A percentile compares a stretch with the other conserved stretches of the same genome.
phyloP scores from a whole-genome alignment of 2,329 filamentous ascomycete genomes.

The Fusarium sulawesiense region DNA sequence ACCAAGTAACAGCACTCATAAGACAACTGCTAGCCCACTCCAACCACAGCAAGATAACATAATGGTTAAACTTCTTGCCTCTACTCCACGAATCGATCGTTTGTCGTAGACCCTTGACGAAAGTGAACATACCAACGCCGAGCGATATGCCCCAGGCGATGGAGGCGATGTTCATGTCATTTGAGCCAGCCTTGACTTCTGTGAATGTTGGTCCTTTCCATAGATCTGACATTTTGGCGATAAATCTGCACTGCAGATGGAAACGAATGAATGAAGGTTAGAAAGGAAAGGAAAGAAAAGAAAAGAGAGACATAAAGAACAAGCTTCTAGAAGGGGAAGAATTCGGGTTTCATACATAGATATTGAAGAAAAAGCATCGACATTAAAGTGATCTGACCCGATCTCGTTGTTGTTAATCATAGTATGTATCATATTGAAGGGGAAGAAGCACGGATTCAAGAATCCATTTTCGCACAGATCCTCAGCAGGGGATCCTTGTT shows the following conservation, averaged over 20 bases:
- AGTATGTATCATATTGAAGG: slow-evolving; percentile 9
- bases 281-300: too few relatives aligned
- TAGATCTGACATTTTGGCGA: slow-evolving; percentile 32
- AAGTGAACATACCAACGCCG: slow-evolving; percentile 44
- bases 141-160: slow-evolving; percentile 46
- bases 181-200: slow-evolving; percentile 21
- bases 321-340: not conserved
- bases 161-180: slow-evolving; percentile 47
- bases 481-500: slow-evolving; percentile 15
- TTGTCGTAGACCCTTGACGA: slow-evolving; percentile 38
- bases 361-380: slow-evolving; percentile 20
- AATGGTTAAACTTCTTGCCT: slow-evolving; percentile 37
- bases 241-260: not conserved
- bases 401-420: slow-evolving; percentile 6
- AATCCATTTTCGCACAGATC: slow-evolving; percentile 33
- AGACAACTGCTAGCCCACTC: slow-evolving; percentile 42
- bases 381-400: slow-evolving; percentile 23
- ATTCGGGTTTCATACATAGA: slow-evolving; percentile 25
- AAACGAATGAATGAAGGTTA: too few relatives aligned
- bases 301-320: not conserved
- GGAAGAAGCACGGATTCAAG: slow-evolving; percentile 22
- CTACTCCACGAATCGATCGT: slow-evolving; percentile 43
- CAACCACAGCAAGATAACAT: slow-evolving; percentile 43
- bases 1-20: slow-evolving; percentile 46
- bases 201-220: slow-evolving; percentile 31